Evolutionary conservation across 169 alveolate species (phyloP).

Genomic region (Babesia ovata): DNA sequence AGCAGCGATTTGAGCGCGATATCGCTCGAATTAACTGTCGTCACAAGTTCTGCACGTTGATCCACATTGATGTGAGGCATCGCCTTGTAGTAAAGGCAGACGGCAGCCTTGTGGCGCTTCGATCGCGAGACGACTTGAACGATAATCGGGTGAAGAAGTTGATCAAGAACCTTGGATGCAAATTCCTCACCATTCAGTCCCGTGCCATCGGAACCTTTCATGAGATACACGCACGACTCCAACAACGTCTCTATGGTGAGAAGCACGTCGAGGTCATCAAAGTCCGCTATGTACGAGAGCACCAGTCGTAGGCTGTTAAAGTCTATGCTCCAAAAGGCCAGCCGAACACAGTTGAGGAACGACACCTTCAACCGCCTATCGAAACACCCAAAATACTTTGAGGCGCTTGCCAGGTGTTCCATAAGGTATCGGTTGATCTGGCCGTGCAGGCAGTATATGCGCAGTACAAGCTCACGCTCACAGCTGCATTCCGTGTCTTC

Average conservation of each 20-base stretch:
- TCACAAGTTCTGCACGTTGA: slow-evolving; percentile 16
- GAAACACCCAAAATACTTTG: slow-evolving; percentile 16
- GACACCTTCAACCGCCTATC: slow-evolving; percentile 18
- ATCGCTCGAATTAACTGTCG: slow-evolving; percentile 24
- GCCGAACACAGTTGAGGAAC: slow-evolving; percentile 23
- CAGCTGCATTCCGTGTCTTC: slow-evolving; percentile 29
- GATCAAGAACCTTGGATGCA: slow-evolving; percentile 6
- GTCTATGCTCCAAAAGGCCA: slow-evolving; percentile 35
- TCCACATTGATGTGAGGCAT: not conserved
- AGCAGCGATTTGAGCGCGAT: slow-evolving; percentile 25
- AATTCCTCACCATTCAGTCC: slow-evolving; percentile 16
- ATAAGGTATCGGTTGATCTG: slow-evolving; percentile 6
- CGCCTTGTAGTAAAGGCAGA: slow-evolving; percentile 22
- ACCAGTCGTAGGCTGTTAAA: slow-evolving; percentile 29
- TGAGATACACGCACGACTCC: slow-evolving; percentile 29
- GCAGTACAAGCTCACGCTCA: slow-evolving; percentile 31
- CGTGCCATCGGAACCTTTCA: slow-evolving; percentile 15
- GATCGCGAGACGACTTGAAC: slow-evolving; percentile 30
- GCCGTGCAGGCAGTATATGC: slow-evolving; percentile 29
- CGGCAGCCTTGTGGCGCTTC: slow-evolving; percentile 7
- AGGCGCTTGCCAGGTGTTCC: not conserved
- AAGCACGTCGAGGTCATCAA: slow-evolving; percentile 24
- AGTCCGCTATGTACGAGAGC: slow-evolving; percentile 15
- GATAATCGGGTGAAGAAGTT: slow-evolving; percentile 15
- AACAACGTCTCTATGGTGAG: slow-evolving; percentile 20